Evolutionary conservation across 2,329 filamentous ascomycete species (phyloP), one percentile per base, ranked within the genome.

Genomic region (Fusarium solani-melongenae): DNA sequence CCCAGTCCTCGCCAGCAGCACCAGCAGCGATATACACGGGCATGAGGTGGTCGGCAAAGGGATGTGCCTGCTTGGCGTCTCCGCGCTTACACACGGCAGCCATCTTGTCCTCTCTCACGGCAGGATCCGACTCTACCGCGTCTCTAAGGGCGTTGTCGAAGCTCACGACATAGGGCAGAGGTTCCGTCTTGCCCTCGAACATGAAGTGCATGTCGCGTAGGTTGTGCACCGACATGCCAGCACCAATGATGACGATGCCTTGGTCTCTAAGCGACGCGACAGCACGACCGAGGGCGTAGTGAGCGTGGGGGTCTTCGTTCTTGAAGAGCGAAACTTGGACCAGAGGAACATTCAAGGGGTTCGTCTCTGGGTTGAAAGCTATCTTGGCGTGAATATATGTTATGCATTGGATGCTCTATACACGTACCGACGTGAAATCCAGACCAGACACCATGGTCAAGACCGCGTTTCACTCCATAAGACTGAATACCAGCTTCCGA

Each of bases 371-470:
- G 63, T 90, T 81, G 78, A 93, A 93, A 17, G 90, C 90, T 80
- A 7, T 12, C 8, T n/a, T 9, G 6, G 22, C 65, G 64, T 77
- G 17, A 76, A 72, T 29, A 17, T 17, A 12, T 61, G 1, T 41
- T 9, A 14, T 33, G 24, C 14, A 36, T 22, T 6, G 31, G 33
- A 22, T 46, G 20, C 10, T 27, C 15, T n/a, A n/a, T 10, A 15
- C 36, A 68, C 77, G 10, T 60, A 78, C 78, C 78, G 20, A 87
- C 86, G 70, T 84, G 88, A 80, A 94, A 94, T 12, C 89, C 89
- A 1, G 89, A 91, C 86, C 92, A 95, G 27, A 94, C 92, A 22
- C 93, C 93, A 78, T 95, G 93, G 76, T 95, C 93, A 1, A 94
- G 84, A 0, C 92, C 93, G 44, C 92, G 85, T 53, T 88, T 86